Base-by-base conservation (phyloP, 805 yeast species). In the Diddensiella santjacobensis region DNA sequence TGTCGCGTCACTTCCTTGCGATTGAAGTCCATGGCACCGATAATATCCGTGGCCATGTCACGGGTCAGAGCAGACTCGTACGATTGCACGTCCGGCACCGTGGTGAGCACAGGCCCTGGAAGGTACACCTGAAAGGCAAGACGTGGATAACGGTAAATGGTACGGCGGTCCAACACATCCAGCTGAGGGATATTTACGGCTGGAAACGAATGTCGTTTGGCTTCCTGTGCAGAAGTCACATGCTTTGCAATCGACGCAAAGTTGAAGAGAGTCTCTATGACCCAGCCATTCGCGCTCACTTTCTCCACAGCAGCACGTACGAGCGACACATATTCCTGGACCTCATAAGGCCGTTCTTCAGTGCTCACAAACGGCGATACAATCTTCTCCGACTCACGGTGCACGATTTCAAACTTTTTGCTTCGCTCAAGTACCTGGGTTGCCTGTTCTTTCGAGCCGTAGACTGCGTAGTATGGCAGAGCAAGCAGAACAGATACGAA, bases 1-100 rank as follows among this genome's bases (percentile, higher is more conserved):
- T 89, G 96, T 53, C 86, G 80, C 0, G 96, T 82, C 6, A 87
- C 95, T 54, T 87, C 93, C 40, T 79, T 80, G 61, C 96, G 83
- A 68, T 93, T 93, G 72, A 87, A 93, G 55, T 90, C 95, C 70
- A 91, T 70, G 56, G 84, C 80, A 51, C 84, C 81, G 46, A 90
- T 77, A 26, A 86, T 68, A 65, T 91, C 97, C 43, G 77, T 75
- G 30, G 83, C 72, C 29, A 87, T 70, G 61, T 93, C 98, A 53
- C 87, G 79, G 56, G 89, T 72, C 22, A 91, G 62, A 47, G 87
- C 69, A 0, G 84, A 80, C 19, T 73, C 73, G 50, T 78, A 77
- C 1, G 79, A 60, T 1, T 68, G 70, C 3, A 71, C 66, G 2
- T 75, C 67, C 0, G 90, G 86, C 3, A 80, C 80, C 1, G 96